phyloP scores from a whole-genome alignment of 2,329 filamentous ascomycete species.

The Xylariales sp. region DNA sequence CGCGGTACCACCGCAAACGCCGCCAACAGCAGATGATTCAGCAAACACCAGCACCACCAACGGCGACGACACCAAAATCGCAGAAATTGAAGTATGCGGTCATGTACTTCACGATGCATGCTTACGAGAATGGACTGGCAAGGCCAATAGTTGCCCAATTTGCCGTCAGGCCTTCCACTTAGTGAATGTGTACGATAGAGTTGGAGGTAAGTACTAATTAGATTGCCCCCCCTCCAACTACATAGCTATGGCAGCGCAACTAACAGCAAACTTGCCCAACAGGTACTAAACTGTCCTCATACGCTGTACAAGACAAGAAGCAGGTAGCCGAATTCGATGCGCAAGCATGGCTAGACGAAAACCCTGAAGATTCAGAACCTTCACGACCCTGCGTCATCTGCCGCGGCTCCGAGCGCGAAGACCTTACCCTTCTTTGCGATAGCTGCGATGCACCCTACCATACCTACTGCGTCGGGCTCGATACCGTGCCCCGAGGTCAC shows the following conservation, averaged over 20 bases:
- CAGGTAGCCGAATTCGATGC: slow-evolving; percentile 88
- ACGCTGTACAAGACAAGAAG: slow-evolving; percentile 73
- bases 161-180: slow-evolving; percentile 89
- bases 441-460: slow-evolving; percentile 87
- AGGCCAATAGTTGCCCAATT: slow-evolving; percentile 96
- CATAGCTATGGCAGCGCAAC: slow-evolving; percentile 6
- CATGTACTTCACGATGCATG: slow-evolving; percentile 93
- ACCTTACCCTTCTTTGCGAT: slow-evolving; percentile 84
- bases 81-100: slow-evolving; percentile 69
- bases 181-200: slow-evolving; percentile 75
- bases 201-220: slow-evolving; percentile 70
- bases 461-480: slow-evolving; percentile 83
- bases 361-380: slow-evolving; percentile 66
- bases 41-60: slow-evolving; percentile 15
- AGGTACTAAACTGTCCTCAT: slow-evolving; percentile 55
- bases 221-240: slow-evolving; percentile 3
- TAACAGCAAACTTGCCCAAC: too few relatives aligned
- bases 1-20: slow-evolving; percentile 15
- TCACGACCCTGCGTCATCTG: slow-evolving; percentile 80
- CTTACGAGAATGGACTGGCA: slow-evolving; percentile 89
- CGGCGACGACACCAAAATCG: slow-evolving; percentile 41
- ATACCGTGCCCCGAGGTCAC: slow-evolving; percentile 67
- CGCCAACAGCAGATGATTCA: slow-evolving; percentile 16
- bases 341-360: slow-evolving; percentile 67
- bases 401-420: slow-evolving; percentile 73